Evolutionary conservation across 2,329 filamentous ascomycete species (phyloP).

Genomic region (Microsporum canis): DNA sequence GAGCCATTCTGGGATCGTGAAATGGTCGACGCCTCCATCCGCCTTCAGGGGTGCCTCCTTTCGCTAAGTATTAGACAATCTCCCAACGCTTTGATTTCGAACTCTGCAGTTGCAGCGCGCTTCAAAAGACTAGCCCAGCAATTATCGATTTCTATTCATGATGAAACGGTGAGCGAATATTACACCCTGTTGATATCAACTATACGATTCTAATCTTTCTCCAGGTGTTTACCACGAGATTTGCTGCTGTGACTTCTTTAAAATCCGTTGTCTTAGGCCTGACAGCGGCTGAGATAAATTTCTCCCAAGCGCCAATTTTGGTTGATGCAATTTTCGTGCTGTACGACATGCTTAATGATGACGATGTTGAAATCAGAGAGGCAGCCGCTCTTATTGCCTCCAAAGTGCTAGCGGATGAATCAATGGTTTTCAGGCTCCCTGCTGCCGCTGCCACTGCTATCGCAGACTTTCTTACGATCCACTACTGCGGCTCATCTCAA

Average conservation of each 20-base stretch:
- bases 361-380: slow-evolving; percentile 78
- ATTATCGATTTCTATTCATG: slow-evolving; percentile 29
- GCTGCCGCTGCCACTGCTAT: slow-evolving; percentile 38
- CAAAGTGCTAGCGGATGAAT: slow-evolving; percentile 23
- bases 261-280: slow-evolving; percentile 35
- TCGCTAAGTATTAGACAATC: slow-evolving; percentile 16
- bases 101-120: slow-evolving; percentile 1
- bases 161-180: slow-evolving; percentile 29
- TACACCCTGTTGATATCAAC: neutral
- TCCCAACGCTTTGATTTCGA: neutral
- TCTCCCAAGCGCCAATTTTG: slow-evolving; percentile 24
- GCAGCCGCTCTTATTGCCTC: slow-evolving; percentile 40
- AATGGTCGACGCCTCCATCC: slow-evolving; percentile 27
- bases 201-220: neutral
- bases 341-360: slow-evolving; percentile 72
- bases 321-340: slow-evolving; percentile 53
- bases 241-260: slow-evolving; percentile 28
- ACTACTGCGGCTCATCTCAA: slow-evolving; percentile 24
- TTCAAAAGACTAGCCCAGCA: slow-evolving; percentile 25
- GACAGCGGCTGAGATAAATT: slow-evolving; percentile 15
- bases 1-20: slow-evolving; percentile 26
- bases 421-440: slow-evolving; percentile 27
- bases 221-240: slow-evolving; percentile 31
- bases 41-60: slow-evolving; percentile 30
- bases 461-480: slow-evolving; percentile 24